Conservation (phyloP, 352 stramenopile genomes). For the Pythium brachiatum region DNA sequence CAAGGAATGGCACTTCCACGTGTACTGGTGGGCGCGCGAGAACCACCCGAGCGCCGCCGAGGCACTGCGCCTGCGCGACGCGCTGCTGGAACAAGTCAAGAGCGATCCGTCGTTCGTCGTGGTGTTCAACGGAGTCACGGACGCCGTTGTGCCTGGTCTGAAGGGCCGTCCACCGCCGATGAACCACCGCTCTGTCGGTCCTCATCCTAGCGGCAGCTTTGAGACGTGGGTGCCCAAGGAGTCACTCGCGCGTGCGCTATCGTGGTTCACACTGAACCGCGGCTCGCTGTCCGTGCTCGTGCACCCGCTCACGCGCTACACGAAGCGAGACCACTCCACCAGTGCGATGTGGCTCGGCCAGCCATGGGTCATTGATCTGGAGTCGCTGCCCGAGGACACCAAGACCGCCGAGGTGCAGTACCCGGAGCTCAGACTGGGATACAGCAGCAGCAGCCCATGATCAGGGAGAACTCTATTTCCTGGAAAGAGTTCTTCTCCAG, state of each 20-base stretch:
- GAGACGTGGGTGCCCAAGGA: slow-evolving; percentile 69
- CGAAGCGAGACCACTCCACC: slow-evolving; percentile 52
- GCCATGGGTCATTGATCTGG: slow-evolving; percentile 41
- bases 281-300: slow-evolving; percentile 57
- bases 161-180: slow-evolving; percentile 33
- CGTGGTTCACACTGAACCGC: slow-evolving; percentile 68
- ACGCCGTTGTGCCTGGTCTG: slow-evolving; percentile 34
- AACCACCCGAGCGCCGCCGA: slow-evolving; percentile 40
- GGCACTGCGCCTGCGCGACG: slow-evolving; percentile 39
- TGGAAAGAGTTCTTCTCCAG: background rate
- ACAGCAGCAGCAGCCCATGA: slow-evolving; percentile 28
- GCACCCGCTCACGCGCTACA: slow-evolving; percentile 62
- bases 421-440: slow-evolving; percentile 54
- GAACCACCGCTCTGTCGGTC: slow-evolving; percentile 56
- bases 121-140: slow-evolving; percentile 49
- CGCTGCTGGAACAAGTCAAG: slow-evolving; percentile 46
- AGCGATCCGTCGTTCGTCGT: slow-evolving; percentile 51
- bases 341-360: slow-evolving; percentile 53
- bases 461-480: background rate
- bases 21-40: slow-evolving; percentile 50
- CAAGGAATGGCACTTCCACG: slow-evolving; percentile 80
- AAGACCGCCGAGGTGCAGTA: slow-evolving; percentile 43
- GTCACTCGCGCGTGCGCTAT: slow-evolving; percentile 49
- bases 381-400: slow-evolving; percentile 34
- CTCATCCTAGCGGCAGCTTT: slow-evolving; percentile 63